Conservation (phyloP, 225 moss, liverwort and hornwort species). For the Polytrichum formosum region DNA sequence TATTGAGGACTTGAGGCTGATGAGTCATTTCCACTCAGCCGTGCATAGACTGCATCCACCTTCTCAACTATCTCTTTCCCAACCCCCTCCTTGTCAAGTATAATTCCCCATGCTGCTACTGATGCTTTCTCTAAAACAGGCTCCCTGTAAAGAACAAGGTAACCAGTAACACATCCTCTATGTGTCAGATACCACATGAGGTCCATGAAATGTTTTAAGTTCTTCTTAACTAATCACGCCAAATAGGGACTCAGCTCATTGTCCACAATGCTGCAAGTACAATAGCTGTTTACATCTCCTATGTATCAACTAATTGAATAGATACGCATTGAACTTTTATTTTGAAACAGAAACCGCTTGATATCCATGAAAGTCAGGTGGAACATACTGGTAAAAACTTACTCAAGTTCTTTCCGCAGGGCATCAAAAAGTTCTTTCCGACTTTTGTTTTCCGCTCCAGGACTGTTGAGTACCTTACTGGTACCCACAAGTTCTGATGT, state of each 20-base stretch:
- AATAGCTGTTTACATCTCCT: too few relatives aligned
- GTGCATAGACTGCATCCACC: slow-evolving; percentile 61
- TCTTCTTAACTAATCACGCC: not conserved
- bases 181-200: too few relatives aligned
- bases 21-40: slow-evolving; percentile 54
- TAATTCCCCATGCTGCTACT: slow-evolving; percentile 69
- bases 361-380: too few relatives aligned
- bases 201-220: too few relatives aligned
- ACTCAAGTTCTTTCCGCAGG: slow-evolving; percentile 78
- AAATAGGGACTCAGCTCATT: too few relatives aligned
- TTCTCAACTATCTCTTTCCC: slow-evolving; percentile 68
- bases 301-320: too few relatives aligned
- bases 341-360: too few relatives aligned
- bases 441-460: slow-evolving; percentile 69
- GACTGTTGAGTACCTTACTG: slow-evolving; percentile 66
- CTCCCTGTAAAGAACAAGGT: slow-evolving; percentile 22
- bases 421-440: slow-evolving; percentile 79
- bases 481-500: slow-evolving; percentile 65
- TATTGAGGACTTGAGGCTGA: slow-evolving; percentile 53
- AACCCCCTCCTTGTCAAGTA: slow-evolving; percentile 59
- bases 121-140: slow-evolving; percentile 69
- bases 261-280: too few relatives aligned
- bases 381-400: slow-evolving; percentile 9
- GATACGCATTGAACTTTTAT: too few relatives aligned
- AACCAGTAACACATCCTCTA: not conserved